Conservation (phyloP, 306 rosid species). For the Abrus precatorius region DNA sequence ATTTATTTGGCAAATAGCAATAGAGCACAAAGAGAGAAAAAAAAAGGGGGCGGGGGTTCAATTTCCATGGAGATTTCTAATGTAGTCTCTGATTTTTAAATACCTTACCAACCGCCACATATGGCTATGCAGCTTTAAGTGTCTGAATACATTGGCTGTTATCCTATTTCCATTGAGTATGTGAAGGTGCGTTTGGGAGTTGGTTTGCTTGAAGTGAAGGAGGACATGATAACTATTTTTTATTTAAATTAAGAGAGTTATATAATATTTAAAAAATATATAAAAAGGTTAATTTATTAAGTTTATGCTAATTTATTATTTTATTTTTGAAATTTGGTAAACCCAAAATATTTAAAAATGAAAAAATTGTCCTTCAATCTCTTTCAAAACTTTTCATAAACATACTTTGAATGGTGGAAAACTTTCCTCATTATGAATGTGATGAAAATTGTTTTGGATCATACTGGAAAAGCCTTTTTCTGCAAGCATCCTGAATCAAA, state of each 20-base stretch:
- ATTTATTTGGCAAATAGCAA: slow-evolving; percentile 44
- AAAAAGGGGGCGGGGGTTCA: neutral
- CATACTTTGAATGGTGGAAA: neutral
- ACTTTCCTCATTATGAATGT: neutral
- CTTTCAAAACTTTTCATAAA: too few species aligned
- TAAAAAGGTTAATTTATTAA: too few species aligned
- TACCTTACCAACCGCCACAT: neutral
- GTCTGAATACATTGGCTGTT: neutral
- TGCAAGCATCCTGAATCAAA: neutral
- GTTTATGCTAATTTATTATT: too few species aligned
- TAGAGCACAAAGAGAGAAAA: slow-evolving; percentile 3
- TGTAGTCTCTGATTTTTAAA: slow-evolving; percentile 1
- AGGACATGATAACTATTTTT: too few species aligned
- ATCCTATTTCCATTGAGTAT: neutral
- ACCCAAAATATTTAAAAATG: too few species aligned
- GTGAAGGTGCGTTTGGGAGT: too few species aligned
- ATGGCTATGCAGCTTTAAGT: neutral
- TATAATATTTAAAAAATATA: too few species aligned
- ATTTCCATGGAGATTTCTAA: slow-evolving; percentile 33
- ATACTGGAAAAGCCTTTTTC: neutral
- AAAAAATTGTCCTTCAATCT: too few species aligned
- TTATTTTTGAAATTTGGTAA: too few species aligned
- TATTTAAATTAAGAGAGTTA: too few species aligned
- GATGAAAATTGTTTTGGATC: neutral
- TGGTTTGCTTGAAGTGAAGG: too few species aligned